phyloP scores from a whole-genome alignment of 1,284 basidiomycete species.

The Puccinia polysora region DNA sequence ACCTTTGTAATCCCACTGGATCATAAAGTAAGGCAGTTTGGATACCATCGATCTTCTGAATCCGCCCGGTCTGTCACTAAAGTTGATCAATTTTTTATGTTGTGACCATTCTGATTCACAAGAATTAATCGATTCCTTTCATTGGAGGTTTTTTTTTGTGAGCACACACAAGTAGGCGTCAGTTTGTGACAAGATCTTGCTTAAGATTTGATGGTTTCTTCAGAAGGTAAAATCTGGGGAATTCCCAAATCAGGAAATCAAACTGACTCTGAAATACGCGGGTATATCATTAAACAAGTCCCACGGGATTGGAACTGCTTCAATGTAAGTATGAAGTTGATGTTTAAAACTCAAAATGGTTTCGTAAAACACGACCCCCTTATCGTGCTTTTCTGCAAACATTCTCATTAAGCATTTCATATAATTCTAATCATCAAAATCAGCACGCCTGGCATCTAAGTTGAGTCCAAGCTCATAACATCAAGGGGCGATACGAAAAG shows the following conservation, averaged over 20 bases:
- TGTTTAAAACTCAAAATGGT: conserved; percentile 77
- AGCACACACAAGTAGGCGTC: neutral
- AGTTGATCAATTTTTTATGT: conserved; percentile 93
- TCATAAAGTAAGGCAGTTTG: conserved; percentile 96
- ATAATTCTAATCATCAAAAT: conserved; percentile 64
- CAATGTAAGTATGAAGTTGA: conserved; percentile 87
- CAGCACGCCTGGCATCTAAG: too few species aligned
- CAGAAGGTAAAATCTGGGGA: conserved; percentile 18
- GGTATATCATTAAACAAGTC: conserved; percentile 77
- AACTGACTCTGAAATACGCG: conserved; percentile 78
- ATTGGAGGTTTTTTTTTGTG: neutral
- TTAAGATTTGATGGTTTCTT: neutral
- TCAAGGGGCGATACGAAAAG: neutral
- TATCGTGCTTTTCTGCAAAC: conserved; percentile 73
- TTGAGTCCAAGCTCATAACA: neutral
- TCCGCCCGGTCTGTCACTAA: conserved; percentile 76
- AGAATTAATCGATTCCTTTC: conserved; percentile 86
- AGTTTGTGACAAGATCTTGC: conserved; percentile 12
- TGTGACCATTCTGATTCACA: conserved; percentile 96
- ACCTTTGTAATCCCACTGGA: conserved; percentile 94
- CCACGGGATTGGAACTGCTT: conserved; percentile 80
- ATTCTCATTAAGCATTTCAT: conserved; percentile 98
- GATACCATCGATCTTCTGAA: conserved; percentile 89
- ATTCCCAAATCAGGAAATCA: neutral
- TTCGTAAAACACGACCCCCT: conserved; percentile 89